phyloP scores from a whole-genome alignment of 805 yeast genomes.

The Scheffersomyces spartinae region DNA sequence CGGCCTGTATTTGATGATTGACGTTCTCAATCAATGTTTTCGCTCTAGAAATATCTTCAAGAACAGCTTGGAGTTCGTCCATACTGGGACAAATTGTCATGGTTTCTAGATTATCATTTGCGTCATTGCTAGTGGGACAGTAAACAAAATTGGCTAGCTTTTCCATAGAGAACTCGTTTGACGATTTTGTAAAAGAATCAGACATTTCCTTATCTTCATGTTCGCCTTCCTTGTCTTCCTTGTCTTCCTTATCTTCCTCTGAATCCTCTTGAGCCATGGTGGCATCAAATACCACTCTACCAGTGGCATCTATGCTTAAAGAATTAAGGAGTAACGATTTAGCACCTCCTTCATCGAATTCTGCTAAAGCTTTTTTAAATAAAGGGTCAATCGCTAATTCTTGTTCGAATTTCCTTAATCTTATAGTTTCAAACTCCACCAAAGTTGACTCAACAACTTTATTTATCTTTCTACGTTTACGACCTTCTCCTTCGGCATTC shows the following conservation, averaged over 20 bases:
- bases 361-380: slow-evolving; percentile 63
- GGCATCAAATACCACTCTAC: slow-evolving; percentile 60
- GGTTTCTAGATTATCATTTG: too few species aligned
- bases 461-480: slow-evolving; percentile 8
- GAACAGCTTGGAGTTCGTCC: slow-evolving; percentile 43
- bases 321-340: slow-evolving; percentile 57
- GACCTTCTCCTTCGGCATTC: slow-evolving; percentile 3
- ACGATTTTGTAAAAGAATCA: too few species aligned
- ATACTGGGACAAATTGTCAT: slow-evolving; percentile 70
- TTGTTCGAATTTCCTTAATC: slow-evolving; percentile 46
- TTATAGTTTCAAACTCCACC: slow-evolving; percentile 39
- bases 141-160: too few species aligned
- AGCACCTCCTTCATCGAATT: slow-evolving; percentile 78
- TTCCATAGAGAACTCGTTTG: too few species aligned
- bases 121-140: too few species aligned
- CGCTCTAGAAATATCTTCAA: slow-evolving; percentile 44
- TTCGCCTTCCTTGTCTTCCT: slow-evolving; percentile 5
- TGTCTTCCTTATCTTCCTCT: slow-evolving; percentile 9
- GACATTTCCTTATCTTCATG: slow-evolving; percentile 1
- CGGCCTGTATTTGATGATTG: slow-evolving; percentile 20
- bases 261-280: slow-evolving; percentile 9
- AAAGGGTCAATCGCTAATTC: slow-evolving; percentile 63
- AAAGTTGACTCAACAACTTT: slow-evolving; percentile 33
- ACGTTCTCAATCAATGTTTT: slow-evolving; percentile 30
- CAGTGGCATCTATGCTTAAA: slow-evolving; percentile 38